Evolutionary conservation across 495 filamentous ascomycete species (phyloP), one percentile per base, ranked within the genome.

Genomic region (Hypoxylon cercidicola): DNA sequence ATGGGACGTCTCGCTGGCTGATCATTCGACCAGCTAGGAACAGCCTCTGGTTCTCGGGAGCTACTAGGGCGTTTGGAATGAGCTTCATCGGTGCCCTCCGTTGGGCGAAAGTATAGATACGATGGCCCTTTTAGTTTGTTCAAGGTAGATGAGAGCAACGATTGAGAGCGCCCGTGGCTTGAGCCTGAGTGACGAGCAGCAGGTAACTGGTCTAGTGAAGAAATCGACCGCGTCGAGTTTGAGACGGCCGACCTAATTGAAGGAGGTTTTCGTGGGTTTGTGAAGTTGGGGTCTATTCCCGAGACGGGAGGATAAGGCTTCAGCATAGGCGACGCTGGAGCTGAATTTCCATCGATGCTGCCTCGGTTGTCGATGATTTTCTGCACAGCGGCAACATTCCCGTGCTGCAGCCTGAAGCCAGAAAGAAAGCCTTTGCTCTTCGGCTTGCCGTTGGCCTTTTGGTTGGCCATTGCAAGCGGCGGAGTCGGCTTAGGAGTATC

Each of bases 181-280:
- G 69, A 69, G 18, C 62, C 44, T 6, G 65, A 66, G 55, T 70
- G 48, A 3, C 59, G 64, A 50, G 45, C 39, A 30, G 58, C 55
- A 2, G 64, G 59, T 13, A 62, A 35, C 40, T 72, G 70, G 12
- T 76, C 71, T 2, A 74, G 66, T 10, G 75, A 73, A 37, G 76
- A 78, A 28, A 68, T 60, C 21, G 76, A 75, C 6, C 68, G 71
- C 11, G 72, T 72, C 7, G 75, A 68, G 46, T 61, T 72, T 1
- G 70, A 74, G 32, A 64, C 30, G 7, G 57, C 52, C 6, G 71
- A 71, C 40, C 49, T 45, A 6, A 71, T 62, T 2, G 71, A 69
- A 37, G 68, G 63, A 21, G 65, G 62, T 16, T 71, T 74, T 55
- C 62, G 69, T 37, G 68, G 50, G 37, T 59, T 66, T 15, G 32